These are phyloP conservation scores for Blastomyces gilchristii DNA, from an alignment of 2,329 filamentous ascomycete genomes.

Conservation along the genomic window DNA sequence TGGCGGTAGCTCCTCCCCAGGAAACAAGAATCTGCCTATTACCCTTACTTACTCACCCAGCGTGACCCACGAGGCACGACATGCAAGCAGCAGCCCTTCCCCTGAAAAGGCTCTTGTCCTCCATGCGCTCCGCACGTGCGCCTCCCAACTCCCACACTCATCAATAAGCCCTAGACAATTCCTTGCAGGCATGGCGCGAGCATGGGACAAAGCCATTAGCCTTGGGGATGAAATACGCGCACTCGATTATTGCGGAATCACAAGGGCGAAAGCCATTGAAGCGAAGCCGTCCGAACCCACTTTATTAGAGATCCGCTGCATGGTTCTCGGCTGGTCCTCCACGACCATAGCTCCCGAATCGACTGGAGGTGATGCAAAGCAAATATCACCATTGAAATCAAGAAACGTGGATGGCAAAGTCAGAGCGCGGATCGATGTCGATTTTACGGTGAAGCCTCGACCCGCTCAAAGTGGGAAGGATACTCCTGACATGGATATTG, in stretches of 20 bases:
- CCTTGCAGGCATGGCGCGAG: constrained; percentile 32
- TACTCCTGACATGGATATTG: constrained; percentile 16
- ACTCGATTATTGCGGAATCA: constrained; percentile 38
- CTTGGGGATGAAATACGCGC: constrained; percentile 37
- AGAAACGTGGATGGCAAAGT: constrained; percentile 12
- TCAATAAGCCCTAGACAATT: constrained; percentile 29
- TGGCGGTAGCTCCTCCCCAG: constrained; percentile 11
- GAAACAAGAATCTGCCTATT: constrained; percentile 21
- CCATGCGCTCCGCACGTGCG: constrained; percentile 31
- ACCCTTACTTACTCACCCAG: constrained; percentile 27
- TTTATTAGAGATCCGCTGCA: constrained; percentile 30
- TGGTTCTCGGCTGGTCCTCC: constrained; percentile 23
- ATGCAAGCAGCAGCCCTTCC: constrained; percentile 19
- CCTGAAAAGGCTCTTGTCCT: constrained; percentile 34
- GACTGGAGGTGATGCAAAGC: constrained; percentile 2
- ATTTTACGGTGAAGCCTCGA: constrained; percentile 30
- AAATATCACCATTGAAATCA: not conserved
- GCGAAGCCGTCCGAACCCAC: constrained; percentile 15
- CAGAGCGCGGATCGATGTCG: constrained; percentile 28
- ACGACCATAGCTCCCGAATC: not conserved
- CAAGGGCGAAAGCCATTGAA: constrained; percentile 25
- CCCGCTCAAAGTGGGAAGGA: constrained; percentile 14
- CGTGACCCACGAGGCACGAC: constrained; percentile 11
- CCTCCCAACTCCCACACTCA: constrained; percentile 28
- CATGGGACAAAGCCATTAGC: constrained; percentile 33